These are phyloP conservation scores for Casuarina cunninghamiana DNA, from an alignment of 306 rosid genomes.

Conservation along the genomic window DNA sequence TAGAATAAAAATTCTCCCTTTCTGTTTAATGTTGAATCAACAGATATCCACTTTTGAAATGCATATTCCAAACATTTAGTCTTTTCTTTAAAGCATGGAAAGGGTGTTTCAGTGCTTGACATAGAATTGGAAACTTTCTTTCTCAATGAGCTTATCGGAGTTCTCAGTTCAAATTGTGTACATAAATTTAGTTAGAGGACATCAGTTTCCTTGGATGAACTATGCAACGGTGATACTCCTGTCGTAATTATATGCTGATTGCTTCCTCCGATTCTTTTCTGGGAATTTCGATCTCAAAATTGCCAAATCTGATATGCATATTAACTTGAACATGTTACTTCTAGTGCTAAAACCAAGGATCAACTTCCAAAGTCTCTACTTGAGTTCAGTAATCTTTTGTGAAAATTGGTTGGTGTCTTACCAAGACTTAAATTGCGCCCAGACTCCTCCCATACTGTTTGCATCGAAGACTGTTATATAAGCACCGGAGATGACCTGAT, in stretches of 20 bases:
- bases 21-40: not conserved
- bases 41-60: slow-evolving; percentile 12
- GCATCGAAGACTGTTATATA: slow-evolving; percentile 82
- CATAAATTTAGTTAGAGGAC: not conserved
- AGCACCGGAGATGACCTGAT: slow-evolving; percentile 84
- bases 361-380: slow-evolving; percentile 5
- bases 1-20: slow-evolving; percentile 5
- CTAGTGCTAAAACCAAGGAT: not conserved
- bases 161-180: not conserved
- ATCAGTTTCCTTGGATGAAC: not conserved
- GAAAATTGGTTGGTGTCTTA: slow-evolving; percentile 17
- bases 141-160: not conserved
- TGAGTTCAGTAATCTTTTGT: not conserved
- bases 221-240: not conserved
- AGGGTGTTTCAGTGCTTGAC: not conserved
- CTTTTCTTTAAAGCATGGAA: not conserved
- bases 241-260: not conserved
- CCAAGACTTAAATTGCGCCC: slow-evolving; percentile 27
- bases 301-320: not conserved
- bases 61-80: slow-evolving; percentile 4
- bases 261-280: not conserved
- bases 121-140: not conserved
- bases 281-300: not conserved
- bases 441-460: slow-evolving; percentile 71
- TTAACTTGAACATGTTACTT: not conserved